Percentiles rank a stretch among this genome's conserved stretches.
phyloP scores from a whole-genome alignment of 495 filamentous ascomycete species.

The Amphirosellinia nigrospora region DNA sequence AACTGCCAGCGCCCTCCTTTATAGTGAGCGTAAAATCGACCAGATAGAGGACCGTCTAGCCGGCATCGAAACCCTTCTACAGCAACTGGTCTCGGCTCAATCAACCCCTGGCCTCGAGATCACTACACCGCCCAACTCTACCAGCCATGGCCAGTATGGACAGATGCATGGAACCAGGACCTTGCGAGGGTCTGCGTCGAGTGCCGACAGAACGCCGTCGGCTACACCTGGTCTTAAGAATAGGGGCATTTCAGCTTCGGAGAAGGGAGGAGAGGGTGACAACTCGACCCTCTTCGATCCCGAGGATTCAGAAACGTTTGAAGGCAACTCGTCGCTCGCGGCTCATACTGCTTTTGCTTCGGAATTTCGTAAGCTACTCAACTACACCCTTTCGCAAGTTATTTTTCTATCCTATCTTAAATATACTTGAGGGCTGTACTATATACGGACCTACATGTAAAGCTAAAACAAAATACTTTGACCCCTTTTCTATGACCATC shows the following conservation, averaged over 20 bases:
- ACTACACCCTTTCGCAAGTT: neutral
- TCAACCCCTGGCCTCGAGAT: conserved; percentile 19
- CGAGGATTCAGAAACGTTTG: conserved; percentile 57
- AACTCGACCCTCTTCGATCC: conserved; percentile 38
- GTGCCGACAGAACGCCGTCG: conserved; percentile 29
- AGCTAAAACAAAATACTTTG: neutral
- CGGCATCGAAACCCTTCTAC: conserved; percentile 62
- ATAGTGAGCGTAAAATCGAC: conserved; percentile 72
- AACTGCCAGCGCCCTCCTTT: neutral
- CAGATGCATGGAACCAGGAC: neutral
- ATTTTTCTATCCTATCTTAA: neutral
- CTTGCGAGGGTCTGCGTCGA: conserved; percentile 12
- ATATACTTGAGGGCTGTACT: neutral
- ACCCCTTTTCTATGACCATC: no score
- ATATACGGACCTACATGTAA: neutral
- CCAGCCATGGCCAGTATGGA: neutral
- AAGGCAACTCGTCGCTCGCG: conserved; percentile 65
- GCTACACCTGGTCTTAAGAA: conserved; percentile 20
- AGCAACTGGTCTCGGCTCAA: conserved; percentile 42
- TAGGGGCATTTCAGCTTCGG: conserved; percentile 9
- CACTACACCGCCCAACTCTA: conserved; percentile 1
- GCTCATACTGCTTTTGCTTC: conserved; percentile 69
- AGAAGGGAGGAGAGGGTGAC: conserved; percentile 26
- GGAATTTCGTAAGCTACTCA: conserved; percentile 48
- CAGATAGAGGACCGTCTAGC: conserved; percentile 67